A percentile compares a stretch with the other conserved stretches of the same genome.
Evolutionary conservation across 2,329 filamentous ascomycete genomes (phyloP).

Genomic region (Raffaelea arxii): DNA sequence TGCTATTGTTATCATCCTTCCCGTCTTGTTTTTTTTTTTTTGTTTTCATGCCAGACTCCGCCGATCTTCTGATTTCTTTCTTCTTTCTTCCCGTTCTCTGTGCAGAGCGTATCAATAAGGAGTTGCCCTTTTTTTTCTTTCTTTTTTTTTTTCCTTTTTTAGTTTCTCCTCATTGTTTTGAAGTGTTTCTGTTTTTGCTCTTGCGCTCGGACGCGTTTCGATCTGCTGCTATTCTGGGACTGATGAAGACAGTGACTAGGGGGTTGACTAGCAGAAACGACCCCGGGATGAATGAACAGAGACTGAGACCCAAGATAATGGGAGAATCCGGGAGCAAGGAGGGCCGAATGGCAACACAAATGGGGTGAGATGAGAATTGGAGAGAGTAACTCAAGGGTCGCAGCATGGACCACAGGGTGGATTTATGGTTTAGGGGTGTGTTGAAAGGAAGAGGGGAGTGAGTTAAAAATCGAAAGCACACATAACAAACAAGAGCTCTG

Average conservation of each 20-base stretch:
- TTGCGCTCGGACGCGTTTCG: not conserved
- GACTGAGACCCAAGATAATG: not conserved
- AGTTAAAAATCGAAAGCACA: not conserved
- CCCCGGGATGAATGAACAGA: not conserved
- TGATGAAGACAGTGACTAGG: not conserved
- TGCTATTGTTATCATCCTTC: no score
- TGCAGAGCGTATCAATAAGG: no score
- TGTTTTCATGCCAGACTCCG: not conserved
- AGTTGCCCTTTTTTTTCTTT: not conserved
- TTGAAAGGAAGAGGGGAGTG: no score
- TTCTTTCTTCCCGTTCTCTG: not conserved
- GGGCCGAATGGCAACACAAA: not conserved
- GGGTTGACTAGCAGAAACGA: not conserved
- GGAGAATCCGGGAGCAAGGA: not conserved
- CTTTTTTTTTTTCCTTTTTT: constrained; percentile 1
- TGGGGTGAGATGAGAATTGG: not conserved
- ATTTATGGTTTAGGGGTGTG: not conserved
- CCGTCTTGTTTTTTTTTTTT: not conserved
- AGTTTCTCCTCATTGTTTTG: not conserved
- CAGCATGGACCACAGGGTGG: not conserved
- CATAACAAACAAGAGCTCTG: not conserved
- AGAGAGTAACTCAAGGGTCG: not conserved
- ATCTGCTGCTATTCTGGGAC: constrained; percentile 4
- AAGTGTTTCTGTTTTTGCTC: not conserved
- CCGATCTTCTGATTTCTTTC: not conserved